These are phyloP conservation scores for Crithidia sp. DNA, from an alignment of 208 protist species.

Conservation along the genomic window DNA sequence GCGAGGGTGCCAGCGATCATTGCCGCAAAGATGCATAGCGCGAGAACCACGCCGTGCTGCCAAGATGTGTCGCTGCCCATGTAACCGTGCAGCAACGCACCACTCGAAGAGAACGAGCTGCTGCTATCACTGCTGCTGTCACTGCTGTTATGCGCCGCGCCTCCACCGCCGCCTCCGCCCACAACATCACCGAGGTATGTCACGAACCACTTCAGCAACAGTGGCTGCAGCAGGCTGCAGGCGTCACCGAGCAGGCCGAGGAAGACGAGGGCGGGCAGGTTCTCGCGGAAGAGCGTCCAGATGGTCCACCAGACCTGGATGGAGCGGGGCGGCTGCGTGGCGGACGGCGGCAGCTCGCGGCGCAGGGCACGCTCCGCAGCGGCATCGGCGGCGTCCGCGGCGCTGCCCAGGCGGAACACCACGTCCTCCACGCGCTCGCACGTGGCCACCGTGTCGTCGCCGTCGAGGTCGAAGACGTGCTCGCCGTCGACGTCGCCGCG, in stretches of 20 bases:
- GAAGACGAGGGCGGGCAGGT: not conserved
- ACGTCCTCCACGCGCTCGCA: constrained; percentile 48
- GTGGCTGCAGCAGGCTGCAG: constrained; percentile 8
- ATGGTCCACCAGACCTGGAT: constrained; percentile 5
- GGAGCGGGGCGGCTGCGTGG: not conserved
- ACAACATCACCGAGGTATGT: constrained; percentile 2
- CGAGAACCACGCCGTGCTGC: not conserved
- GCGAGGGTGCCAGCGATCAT: not conserved
- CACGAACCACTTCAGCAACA: constrained; percentile 20
- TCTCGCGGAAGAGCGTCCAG: constrained; percentile 22
- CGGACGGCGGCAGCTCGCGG: constrained; percentile 1
- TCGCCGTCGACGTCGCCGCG: constrained; percentile 64
- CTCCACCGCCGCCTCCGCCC: not conserved
- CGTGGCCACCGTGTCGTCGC: constrained; percentile 42
- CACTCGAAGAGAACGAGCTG: not conserved
- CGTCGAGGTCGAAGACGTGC: constrained; percentile 51
- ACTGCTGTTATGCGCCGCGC: no score
- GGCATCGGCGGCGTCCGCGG: not conserved
- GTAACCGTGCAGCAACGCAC: not conserved
- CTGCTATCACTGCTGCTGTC: not conserved
- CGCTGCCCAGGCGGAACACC: constrained; percentile 11
- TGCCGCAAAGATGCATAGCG: not conserved
- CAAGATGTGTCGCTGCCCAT: not conserved
- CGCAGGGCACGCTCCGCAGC: constrained; percentile 1
- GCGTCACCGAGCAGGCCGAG: constrained; percentile 8